A percentile compares a stretch with the other conserved stretches of the same genome.
Conservation (phyloP, 768 basidiomycete species). For the Boletus rufocinnamomeus region DNA sequence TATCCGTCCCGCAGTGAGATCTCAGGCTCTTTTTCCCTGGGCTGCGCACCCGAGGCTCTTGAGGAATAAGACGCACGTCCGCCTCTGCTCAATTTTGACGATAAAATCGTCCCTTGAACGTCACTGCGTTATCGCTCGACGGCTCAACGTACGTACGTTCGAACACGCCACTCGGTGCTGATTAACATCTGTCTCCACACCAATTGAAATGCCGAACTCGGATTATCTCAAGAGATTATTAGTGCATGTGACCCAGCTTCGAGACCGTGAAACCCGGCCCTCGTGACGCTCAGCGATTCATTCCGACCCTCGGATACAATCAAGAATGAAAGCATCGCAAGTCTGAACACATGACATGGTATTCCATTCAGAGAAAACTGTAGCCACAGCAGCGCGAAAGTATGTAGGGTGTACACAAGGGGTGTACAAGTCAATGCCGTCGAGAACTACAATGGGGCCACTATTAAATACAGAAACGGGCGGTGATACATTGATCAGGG, state of each 20-base stretch:
- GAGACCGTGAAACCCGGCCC: not conserved
- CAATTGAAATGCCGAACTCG: not conserved
- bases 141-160: not conserved
- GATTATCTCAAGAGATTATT: not conserved
- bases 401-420: not conserved
- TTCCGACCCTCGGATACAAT: not conserved
- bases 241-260: not conserved
- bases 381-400: not conserved
- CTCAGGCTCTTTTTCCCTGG: not conserved
- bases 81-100: not conserved
- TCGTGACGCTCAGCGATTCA: not conserved
- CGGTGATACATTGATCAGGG: not conserved
- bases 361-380: not conserved
- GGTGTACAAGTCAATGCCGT: not conserved
- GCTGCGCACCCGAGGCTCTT: not conserved
- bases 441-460: not conserved
- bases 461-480: conserved; percentile 9
- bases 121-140: not conserved
- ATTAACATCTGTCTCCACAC: not conserved
- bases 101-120: not conserved
- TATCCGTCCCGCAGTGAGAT: conserved; percentile 3
- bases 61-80: not conserved
- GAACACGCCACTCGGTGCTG: conserved; percentile 1
- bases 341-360: not conserved
- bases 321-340: not conserved